These are phyloP conservation scores for Musa itinerans DNA, from an alignment of 176 grass and related monocot species.

Conservation along the genomic window DNA sequence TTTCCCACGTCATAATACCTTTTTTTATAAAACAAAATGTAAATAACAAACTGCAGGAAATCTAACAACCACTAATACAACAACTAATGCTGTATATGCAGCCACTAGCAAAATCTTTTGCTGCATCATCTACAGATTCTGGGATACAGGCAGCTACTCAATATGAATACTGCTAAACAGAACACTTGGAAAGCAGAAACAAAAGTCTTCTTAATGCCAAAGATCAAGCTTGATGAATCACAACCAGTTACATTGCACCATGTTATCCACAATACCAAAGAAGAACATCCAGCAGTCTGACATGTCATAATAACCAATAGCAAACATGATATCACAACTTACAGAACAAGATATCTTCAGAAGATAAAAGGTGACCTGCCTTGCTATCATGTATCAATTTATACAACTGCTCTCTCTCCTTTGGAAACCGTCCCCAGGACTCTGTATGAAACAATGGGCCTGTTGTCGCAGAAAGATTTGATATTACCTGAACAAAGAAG, in stretches of 20 bases:
- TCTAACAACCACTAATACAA: not conserved
- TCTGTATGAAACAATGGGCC: slow-evolving; percentile 65
- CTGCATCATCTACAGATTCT: not conserved
- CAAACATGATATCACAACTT: not conserved
- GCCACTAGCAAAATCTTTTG: not conserved
- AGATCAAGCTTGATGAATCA: too few relatives aligned
- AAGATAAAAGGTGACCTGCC: slow-evolving; percentile 33
- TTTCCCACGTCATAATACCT: too few relatives aligned
- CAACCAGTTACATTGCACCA: not conserved
- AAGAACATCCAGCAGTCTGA: too few relatives aligned
- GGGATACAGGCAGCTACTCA: too few relatives aligned
- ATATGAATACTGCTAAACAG: too few relatives aligned
- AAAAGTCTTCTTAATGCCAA: too few relatives aligned
- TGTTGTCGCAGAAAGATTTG: slow-evolving; percentile 86
- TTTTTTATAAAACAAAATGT: too few relatives aligned
- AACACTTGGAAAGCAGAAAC: too few relatives aligned
- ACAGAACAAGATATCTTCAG: slow-evolving; percentile 12
- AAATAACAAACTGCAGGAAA: not conserved
- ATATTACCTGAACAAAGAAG: slow-evolving; percentile 54
- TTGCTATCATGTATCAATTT: slow-evolving; percentile 79
- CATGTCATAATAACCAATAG: not conserved
- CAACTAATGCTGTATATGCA: not conserved
- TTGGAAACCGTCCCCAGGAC: slow-evolving; percentile 74
- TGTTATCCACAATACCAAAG: not conserved
- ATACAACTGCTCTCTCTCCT: slow-evolving; percentile 75